Base-by-base conservation (phyloP, 1,284 basidiomycete genomes). In the Moesziomyces sp. region DNA sequence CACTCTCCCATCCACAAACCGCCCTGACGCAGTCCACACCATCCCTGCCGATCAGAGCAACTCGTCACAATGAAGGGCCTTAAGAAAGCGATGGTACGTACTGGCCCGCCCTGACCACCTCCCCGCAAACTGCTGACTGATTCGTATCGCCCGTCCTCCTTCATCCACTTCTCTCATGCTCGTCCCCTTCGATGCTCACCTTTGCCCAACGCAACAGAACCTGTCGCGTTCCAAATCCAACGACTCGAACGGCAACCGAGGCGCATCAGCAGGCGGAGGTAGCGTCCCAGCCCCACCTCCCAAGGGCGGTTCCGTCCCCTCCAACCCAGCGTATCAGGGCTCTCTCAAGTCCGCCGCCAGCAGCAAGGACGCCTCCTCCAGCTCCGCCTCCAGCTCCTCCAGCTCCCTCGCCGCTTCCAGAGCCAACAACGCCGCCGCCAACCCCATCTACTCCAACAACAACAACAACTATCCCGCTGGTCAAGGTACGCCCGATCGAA, bases 11-110 rank as follows among this genome's bases (percentile, higher is more conserved):
- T 33, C 8, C 30, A 33, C 30, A 10, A 33, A 33, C 30, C 16
- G 7, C n/a, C 49, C 6, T 21, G 26, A 38, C 23, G 30, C 33
- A 53, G 13, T 7, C 43, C 46, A 42, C 35, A 40, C 18, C 38
- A 7, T 18, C 38, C 43, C 11, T 45, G 16, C 5, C 10, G 9
- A 11, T 24, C n/a, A 8, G 8, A 3, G 10, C 43, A 1, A 11
- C 7, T 3, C 28, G 23, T 46, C 72, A 68, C 45, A 44, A 84
- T 84, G 82, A 84, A 84, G 66, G 81, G 82, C 30, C 80, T 83
- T 46, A 84, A 83, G 67, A 84, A 84, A 68, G 82, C 82, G 5
- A 83, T 84, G 82, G 82, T 84, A 67, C 45, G 82, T 83, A 19
- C 3, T 48, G 18, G 4, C 30, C 8, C 42, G 24, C 33, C 19